Base-by-base conservation (phyloP, 257 asterid genomes). In the Ajuga chamaepitys region DNA sequence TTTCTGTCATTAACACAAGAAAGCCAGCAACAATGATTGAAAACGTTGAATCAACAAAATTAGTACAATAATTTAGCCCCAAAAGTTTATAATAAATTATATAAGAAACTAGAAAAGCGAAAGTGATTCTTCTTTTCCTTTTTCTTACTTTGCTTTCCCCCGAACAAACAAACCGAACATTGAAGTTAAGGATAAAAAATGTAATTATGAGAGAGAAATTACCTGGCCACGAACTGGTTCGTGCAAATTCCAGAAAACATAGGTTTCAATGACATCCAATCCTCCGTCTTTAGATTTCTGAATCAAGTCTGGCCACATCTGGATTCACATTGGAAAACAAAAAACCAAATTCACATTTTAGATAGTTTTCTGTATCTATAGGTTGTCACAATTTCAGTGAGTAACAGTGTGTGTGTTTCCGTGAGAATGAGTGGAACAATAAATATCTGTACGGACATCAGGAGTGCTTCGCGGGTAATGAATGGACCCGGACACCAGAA, bases 231-330 rank as follows among this genome's bases (percentile, higher is more conserved):
- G 81, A 74, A 80, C 85, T 32, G 95, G 88, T 77, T 90, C 97
- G 54, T 90, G 97, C 73, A 80, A 58, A 67, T 88, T 85, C 97
- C 97, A 90, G 86, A 90, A 90, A 25, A 90, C 88, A 44, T 81
- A 91, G 7, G 97, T 91, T 57, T 91, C 86, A 3, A 91, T 84
- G 9, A 73, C 78, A 76, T 91, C 95, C 83, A 91, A 67, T 0
- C 97, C 97, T 70, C 97, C 97, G 12, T 84, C 96, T 61, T 91
- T 91, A 0, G 96, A 77, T 69, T 88, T 88, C 68, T 86, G 88
- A 57, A 91, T 84, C 71, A 91, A 80, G 64, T 86, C 95, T 12
- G 95, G 94, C 97, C 97, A 91, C 97, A 91, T 91, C 97, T 91
- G 75, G 54, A 58, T 9, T 25, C 42, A 62, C 20, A 67, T 10